phyloP scores from a whole-genome alignment of 2,329 filamentous ascomycete species.

The Neofusicoccum sp. region DNA sequence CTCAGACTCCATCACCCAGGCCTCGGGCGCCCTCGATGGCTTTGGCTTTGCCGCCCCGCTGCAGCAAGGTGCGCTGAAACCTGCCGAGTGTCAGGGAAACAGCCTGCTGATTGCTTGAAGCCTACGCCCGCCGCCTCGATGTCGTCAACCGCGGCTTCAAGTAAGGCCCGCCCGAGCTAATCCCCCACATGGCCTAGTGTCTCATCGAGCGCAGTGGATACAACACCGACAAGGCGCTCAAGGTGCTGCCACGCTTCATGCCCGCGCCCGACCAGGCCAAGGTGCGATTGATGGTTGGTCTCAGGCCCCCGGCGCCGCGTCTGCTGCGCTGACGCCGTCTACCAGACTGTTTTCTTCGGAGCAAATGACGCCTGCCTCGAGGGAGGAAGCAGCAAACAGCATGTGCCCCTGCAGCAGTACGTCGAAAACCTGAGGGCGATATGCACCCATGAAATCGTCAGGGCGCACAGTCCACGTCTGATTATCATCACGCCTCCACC shows the following conservation, averaged over 20 bases:
- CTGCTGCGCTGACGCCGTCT: slow-evolving; percentile 18
- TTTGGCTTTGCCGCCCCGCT: slow-evolving; percentile 74
- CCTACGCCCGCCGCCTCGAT: slow-evolving; percentile 74
- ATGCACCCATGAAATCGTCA: slow-evolving; percentile 67
- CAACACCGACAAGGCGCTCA: slow-evolving; percentile 72
- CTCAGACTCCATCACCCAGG: slow-evolving; percentile 73
- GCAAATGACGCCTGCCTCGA: slow-evolving; percentile 83
- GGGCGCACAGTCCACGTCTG: slow-evolving; percentile 68
- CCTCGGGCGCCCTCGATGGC: slow-evolving; percentile 60
- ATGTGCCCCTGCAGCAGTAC: slow-evolving; percentile 75
- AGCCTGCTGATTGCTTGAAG: slow-evolving; percentile 44
- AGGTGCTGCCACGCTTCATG: slow-evolving; percentile 68
- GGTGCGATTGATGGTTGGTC: slow-evolving; percentile 63
- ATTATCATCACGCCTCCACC: slow-evolving; percentile 81
- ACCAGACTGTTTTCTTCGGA: slow-evolving; percentile 74
- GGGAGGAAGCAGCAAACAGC: slow-evolving; percentile 63
- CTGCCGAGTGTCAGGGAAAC: background rate
- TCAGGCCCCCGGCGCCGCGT: background rate
- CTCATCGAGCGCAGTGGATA: slow-evolving; percentile 59
- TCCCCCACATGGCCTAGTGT: background rate
- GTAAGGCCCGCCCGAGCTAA: slow-evolving; percentile 26
- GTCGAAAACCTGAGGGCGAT: slow-evolving; percentile 70
- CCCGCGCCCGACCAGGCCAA: slow-evolving; percentile 61
- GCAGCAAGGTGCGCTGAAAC: slow-evolving; percentile 57
- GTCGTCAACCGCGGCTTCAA: slow-evolving; percentile 85